Percentiles rank a stretch among this genome's conserved stretches.
Evolutionary conservation across 768 basidiomycete species (phyloP).

Genomic region (Lentinula sp.): DNA sequence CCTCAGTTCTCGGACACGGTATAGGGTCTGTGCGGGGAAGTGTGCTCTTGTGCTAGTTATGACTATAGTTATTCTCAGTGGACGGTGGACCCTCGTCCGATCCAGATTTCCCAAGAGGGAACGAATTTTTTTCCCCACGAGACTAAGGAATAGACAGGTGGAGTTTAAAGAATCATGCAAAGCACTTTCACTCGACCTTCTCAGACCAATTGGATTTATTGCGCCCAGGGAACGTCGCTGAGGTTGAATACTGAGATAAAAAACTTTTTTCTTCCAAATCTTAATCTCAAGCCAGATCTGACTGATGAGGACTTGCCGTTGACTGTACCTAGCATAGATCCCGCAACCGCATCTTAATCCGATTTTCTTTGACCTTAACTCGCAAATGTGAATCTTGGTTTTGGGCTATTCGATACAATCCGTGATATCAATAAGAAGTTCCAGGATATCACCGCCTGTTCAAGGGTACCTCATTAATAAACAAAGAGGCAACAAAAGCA

Average conservation of each 20-base stretch:
- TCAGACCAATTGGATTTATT: neutral
- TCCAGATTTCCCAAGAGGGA: too few species aligned
- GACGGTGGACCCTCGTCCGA: too few species aligned
- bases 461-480: slow-evolving; percentile 46
- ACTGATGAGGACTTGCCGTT: too few species aligned
- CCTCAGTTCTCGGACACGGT: too few species aligned
- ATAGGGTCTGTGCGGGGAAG: too few species aligned
- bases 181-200: too few species aligned
- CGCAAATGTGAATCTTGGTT: neutral
- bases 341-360: neutral
- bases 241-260: neutral
- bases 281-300: neutral
- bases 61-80: too few species aligned
- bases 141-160: too few species aligned
- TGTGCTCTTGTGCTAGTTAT: too few species aligned
- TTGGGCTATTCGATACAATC: neutral
- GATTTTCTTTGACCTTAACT: neutral
- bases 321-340: too few species aligned
- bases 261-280: neutral
- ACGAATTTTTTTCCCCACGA: too few species aligned
- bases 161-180: too few species aligned
- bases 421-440: neutral
- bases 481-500: slow-evolving; percentile 38
- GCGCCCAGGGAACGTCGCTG: neutral
- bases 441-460: neutral